Base-by-base conservation (phyloP, 2,329 filamentous ascomycete species). In the Myriosclerotinia curreyana region DNA sequence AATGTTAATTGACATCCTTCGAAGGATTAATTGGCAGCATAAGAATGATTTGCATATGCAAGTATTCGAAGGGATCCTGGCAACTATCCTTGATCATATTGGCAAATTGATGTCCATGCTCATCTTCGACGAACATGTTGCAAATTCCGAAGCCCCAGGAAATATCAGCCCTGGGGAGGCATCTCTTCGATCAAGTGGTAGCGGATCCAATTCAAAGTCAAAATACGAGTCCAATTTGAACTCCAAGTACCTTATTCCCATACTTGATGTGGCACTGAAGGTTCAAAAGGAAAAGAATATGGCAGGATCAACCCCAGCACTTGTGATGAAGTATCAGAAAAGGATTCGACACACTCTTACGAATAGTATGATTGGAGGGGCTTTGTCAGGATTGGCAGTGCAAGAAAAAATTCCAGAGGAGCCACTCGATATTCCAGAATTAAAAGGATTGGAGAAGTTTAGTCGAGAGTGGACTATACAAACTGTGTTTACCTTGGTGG, bases 61-160 rank as follows among this genome's bases (percentile, higher is more conserved):
- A 1, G 22, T 79, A 6, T 69, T 80, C 20, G 79, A 80, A 70
- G 79, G 78, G 0, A 75, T 77, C 36, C 68, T 80, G 9, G 78
- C 71, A 52, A 59, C 74, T 12, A 62, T 78, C 5, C 68, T 80
- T 1, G 67, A 74, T 40, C 75, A 77, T 12, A 73, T 77, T 17
- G 79, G 79, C 0, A 75, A 73, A 36, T 64, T 79, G 25, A 68
- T 81, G 7, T 60, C 58, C 2, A 3, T 14, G 6, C 9, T 20
- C 1, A n/a, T 52, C 3, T 60, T 60, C 8, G 11, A 4, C 5
- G 46, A 52, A 51, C 5, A 38, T 5, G n/a, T 60, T 20, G n/a
- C 34, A 20, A 25, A 20, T 17, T 52, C 58, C 8, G 17, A n/a
- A 15, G n/a, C 11, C 1, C 58, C 58, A 14, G 58, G 46, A 28